Percentiles rank a stretch among this genome's conserved stretches.
Conservation (phyloP, 2,329 filamentous ascomycete species). For the Dothidotthia symphoricarpi region DNA sequence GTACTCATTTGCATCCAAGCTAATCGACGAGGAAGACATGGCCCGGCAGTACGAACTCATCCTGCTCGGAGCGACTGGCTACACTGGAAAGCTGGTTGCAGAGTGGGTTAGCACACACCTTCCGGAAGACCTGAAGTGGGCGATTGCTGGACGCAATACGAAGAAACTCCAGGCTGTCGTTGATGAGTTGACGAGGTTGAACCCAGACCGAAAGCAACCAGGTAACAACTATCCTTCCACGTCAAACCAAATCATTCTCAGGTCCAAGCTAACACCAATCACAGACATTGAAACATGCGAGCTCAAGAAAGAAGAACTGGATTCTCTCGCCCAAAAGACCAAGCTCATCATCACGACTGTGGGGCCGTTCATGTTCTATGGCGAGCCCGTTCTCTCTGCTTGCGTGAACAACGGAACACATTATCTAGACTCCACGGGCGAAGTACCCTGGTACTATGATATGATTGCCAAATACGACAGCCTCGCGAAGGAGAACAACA, state of each 20-base stretch:
- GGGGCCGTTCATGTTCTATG: conserved; percentile 63
- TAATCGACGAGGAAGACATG: conserved; percentile 18
- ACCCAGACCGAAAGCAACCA: conserved; percentile 68
- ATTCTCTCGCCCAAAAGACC: conserved; percentile 54
- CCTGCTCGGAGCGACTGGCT: conserved; percentile 70
- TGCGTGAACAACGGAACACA: conserved; percentile 65
- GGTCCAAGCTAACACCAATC: conserved; percentile 1
- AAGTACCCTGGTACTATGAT: conserved; percentile 62
- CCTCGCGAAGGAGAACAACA: conserved; percentile 58
- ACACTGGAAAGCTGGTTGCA: conserved; percentile 75
- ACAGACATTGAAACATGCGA: conserved; percentile 43
- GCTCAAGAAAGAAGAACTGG: conserved; percentile 52
- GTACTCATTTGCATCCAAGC: conserved; percentile 3
- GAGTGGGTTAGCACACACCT: conserved; percentile 71
- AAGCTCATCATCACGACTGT: conserved; percentile 60
- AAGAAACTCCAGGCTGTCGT: conserved; percentile 70
- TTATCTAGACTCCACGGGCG: conserved; percentile 66
- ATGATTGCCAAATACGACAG: conserved; percentile 63
- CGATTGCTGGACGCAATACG: conserved; percentile 77
- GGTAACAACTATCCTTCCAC: conserved; percentile 47
- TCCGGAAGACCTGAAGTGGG: conserved; percentile 81
- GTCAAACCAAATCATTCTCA: not conserved
- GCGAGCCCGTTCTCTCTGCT: conserved; percentile 63
- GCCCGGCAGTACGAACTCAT: conserved; percentile 61
- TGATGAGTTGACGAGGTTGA: conserved; percentile 63